phyloP scores from a whole-genome alignment of 2,329 filamentous ascomycete genomes.

The Arthrobotrys conoides region DNA sequence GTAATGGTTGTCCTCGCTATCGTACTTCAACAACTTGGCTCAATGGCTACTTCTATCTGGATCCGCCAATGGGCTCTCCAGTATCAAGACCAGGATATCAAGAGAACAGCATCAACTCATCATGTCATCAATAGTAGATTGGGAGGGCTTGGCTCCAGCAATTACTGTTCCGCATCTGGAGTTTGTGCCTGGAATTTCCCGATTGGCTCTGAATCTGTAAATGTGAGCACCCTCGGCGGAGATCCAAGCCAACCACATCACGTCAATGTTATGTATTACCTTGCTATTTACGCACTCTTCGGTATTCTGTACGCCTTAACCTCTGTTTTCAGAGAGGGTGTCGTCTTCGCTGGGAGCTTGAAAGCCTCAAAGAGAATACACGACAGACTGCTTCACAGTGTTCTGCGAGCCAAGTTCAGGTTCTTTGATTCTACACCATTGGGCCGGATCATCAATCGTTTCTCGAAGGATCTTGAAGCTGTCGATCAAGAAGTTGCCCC shows the following conservation, averaged over 20 bases:
- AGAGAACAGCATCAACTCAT: constrained; percentile 32
- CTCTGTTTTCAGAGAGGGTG: constrained; percentile 84
- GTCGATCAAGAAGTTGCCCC: constrained; percentile 96
- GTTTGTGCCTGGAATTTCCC: constrained; percentile 70
- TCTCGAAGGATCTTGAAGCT: constrained; percentile 96
- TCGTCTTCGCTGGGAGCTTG: constrained; percentile 92
- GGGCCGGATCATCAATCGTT: constrained; percentile 97
- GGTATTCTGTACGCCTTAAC: constrained; percentile 83
- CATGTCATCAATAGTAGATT: constrained; percentile 68
- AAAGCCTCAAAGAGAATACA: constrained; percentile 90
- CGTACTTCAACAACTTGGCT: constrained; percentile 83
- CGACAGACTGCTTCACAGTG: constrained; percentile 79
- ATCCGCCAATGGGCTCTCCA: constrained; percentile 79
- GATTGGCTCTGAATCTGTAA: constrained; percentile 37
- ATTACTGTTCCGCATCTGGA: constrained; percentile 67
- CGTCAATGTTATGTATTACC: constrained; percentile 87
- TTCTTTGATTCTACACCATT: constrained; percentile 98
- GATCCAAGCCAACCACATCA: constrained; percentile 68
- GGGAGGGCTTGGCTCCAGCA: constrained; percentile 45
- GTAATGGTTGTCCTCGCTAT: constrained; percentile 81
- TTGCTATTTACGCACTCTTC: constrained; percentile 84
- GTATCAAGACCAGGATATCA: constrained; percentile 50
- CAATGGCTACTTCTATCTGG: constrained; percentile 92
- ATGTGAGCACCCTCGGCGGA: constrained; percentile 67
- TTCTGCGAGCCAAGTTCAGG: constrained; percentile 92